These are phyloP conservation scores for Mortierella sp. DNA, from an alignment of 371 early-diverging fungal genomes.

Conservation along the genomic window DNA sequence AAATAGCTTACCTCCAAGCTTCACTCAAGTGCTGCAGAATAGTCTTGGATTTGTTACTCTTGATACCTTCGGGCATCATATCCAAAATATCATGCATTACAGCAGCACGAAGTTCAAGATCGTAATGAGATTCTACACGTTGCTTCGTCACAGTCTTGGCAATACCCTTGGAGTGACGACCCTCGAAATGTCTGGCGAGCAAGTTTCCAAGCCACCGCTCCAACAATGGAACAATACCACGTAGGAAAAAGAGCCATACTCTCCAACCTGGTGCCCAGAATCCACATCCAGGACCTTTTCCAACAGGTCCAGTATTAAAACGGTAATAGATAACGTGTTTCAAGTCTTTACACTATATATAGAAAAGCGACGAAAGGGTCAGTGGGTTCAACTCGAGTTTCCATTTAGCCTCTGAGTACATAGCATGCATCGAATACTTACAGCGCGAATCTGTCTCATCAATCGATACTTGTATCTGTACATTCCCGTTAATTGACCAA, in stretches of 20 bases:
- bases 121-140: slow-evolving; percentile 98
- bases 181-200: slow-evolving; percentile 98
- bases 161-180: slow-evolving; percentile 96
- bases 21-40: slow-evolving; percentile 98
- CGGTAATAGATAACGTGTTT: slow-evolving; percentile 94
- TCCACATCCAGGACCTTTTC: slow-evolving; percentile 97
- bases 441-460: slow-evolving; percentile 98
- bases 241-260: slow-evolving; percentile 99
- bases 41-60: slow-evolving; percentile 94
- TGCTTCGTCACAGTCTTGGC: slow-evolving; percentile 99
- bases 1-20: slow-evolving; percentile 84
- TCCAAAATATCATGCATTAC: slow-evolving; percentile 98
- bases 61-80: slow-evolving; percentile 98
- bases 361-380: not conserved
- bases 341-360: slow-evolving; percentile 83
- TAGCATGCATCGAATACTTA: slow-evolving; percentile 29
- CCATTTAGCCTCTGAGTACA: not conserved
- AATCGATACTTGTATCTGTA: slow-evolving; percentile 99
- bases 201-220: slow-evolving; percentile 98
- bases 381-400: not conserved
- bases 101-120: slow-evolving; percentile 96
- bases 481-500: slow-evolving; percentile 99
- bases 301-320: slow-evolving; percentile 98
- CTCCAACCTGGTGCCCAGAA: slow-evolving; percentile 99
- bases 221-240: slow-evolving; percentile 97